Evolutionary conservation across 768 basidiomycete species (phyloP).

Genomic region (Termitomyces sp.): DNA sequence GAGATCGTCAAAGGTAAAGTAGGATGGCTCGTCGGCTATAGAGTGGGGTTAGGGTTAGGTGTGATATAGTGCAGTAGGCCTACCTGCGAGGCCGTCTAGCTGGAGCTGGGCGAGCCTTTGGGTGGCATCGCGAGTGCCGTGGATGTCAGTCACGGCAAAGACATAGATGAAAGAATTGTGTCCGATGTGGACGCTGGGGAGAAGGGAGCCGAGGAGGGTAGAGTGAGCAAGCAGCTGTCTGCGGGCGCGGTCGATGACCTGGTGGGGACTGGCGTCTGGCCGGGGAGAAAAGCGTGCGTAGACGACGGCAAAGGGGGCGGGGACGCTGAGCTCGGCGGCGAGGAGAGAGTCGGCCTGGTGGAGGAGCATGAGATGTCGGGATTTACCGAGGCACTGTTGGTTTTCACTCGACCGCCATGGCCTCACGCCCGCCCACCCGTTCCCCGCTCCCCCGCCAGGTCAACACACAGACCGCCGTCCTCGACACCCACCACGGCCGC

Average conservation of each 20-base stretch:
- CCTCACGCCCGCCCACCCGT: constrained; percentile 43
- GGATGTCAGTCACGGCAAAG: constrained; percentile 48
- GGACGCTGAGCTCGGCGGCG: constrained; percentile 4
- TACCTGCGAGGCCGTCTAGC: constrained; percentile 53
- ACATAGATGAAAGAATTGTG: constrained; percentile 50
- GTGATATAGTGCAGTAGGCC: constrained; percentile 24
- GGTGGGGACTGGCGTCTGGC: constrained; percentile 22
- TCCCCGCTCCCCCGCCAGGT: constrained; percentile 58
- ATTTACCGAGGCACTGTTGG: constrained; percentile 14
- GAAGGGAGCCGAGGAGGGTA: constrained; percentile 46
- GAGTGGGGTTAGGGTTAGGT: constrained; percentile 24
- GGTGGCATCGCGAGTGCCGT: constrained; percentile 28
- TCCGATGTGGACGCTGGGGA: constrained; percentile 50
- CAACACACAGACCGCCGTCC: constrained; percentile 76
- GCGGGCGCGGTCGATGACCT: constrained; percentile 56
- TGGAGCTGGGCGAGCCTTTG: constrained; percentile 35
- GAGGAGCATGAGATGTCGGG: constrained; percentile 13
- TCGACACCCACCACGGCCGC: constrained; percentile 78
- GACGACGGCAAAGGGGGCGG: constrained; percentile 27
- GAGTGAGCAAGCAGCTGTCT: constrained; percentile 37
- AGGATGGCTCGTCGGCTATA: constrained; percentile 40
- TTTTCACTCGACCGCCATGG: constrained; percentile 18
- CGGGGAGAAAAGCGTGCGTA: constrained; percentile 43
- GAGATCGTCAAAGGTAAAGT: constrained; percentile 47
- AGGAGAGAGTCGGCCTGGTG: constrained; percentile 3